Conservation (phyloP, 805 yeast species). For the Komagataella phaffii region DNA sequence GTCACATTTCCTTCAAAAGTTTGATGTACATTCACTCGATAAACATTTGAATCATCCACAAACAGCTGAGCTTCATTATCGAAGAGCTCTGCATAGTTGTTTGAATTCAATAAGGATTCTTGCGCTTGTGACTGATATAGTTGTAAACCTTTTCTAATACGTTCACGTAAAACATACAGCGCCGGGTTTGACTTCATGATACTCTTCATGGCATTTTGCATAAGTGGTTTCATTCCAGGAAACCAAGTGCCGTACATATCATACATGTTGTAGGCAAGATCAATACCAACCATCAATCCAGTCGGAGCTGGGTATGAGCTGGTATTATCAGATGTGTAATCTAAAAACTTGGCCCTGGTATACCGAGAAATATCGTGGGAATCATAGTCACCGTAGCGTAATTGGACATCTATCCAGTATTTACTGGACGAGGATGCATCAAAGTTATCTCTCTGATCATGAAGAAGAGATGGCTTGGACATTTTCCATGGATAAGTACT, state of each 20-base stretch:
- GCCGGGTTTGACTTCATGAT: slow-evolving; percentile 95
- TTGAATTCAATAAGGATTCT: slow-evolving; percentile 80
- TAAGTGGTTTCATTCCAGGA: slow-evolving; percentile 80
- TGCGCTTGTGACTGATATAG: slow-evolving; percentile 89
- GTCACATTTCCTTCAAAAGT: slow-evolving; percentile 89
- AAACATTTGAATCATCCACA: slow-evolving; percentile 89
- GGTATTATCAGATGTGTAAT: slow-evolving; percentile 79
- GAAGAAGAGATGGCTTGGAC: slow-evolving; percentile 65
- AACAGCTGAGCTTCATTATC: slow-evolving; percentile 74
- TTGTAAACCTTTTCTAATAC: slow-evolving; percentile 89
- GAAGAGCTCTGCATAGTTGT: slow-evolving; percentile 82
- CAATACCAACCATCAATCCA: slow-evolving; percentile 83
- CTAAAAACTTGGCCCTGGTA: slow-evolving; percentile 83
- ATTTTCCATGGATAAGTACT: slow-evolving; percentile 77
- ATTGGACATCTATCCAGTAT: slow-evolving; percentile 91
- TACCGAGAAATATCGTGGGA: slow-evolving; percentile 94
- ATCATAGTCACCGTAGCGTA: slow-evolving; percentile 94
- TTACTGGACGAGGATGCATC: slow-evolving; percentile 48
- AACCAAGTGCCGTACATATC: slow-evolving; percentile 98
- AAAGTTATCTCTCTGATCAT: slow-evolving; percentile 55
- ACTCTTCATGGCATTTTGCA: slow-evolving; percentile 86
- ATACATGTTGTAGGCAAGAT: slow-evolving; percentile 88
- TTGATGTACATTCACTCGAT: slow-evolving; percentile 81
- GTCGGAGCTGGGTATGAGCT: slow-evolving; percentile 88
- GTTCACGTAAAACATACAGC: slow-evolving; percentile 76